phyloP scores from a whole-genome alignment of 2,329 filamentous ascomycete species.

The Colletotrichum nymphaeae region DNA sequence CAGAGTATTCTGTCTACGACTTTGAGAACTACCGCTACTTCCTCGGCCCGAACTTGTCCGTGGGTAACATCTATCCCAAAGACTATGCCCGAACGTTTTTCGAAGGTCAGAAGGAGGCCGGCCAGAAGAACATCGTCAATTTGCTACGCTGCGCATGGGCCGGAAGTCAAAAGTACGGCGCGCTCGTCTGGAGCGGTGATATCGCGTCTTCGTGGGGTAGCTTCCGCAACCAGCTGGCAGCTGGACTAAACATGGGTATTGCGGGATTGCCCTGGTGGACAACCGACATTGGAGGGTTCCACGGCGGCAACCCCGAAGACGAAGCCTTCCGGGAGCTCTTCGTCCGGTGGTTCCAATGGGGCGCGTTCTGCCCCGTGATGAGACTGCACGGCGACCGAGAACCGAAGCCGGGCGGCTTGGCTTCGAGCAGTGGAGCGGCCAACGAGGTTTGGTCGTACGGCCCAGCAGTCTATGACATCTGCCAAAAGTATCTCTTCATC shows the following conservation, averaged over 20 bases:
- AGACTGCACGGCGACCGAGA: conserved; percentile 74
- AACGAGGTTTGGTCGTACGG: conserved; percentile 78
- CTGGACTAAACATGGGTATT: conserved; percentile 74
- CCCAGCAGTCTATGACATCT: conserved; percentile 68
- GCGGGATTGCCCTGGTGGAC: conserved; percentile 76
- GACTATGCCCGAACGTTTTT: conserved; percentile 72
- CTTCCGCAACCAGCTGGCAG: conserved; percentile 69
- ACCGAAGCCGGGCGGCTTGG: conserved; percentile 51
- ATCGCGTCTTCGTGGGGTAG: conserved; percentile 73
- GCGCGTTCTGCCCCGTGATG: conserved; percentile 75
- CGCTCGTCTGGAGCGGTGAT: conserved; percentile 75
- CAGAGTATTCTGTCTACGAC: conserved; percentile 73
- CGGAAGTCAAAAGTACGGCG: conserved; percentile 70
- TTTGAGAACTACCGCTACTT: conserved; percentile 76
- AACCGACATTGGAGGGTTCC: conserved; percentile 77
- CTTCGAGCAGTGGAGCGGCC: conserved; percentile 60
- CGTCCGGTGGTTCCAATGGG: conserved; percentile 78
- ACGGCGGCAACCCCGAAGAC: conserved; percentile 70
- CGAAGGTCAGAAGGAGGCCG: conserved; percentile 64
- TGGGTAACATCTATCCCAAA: conserved; percentile 71
- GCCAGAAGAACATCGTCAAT: conserved; percentile 69
- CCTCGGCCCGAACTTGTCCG: conserved; percentile 46
- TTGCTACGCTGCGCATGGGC: conserved; percentile 62
- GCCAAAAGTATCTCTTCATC: conserved; percentile 67
- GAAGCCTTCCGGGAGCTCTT: conserved; percentile 70